phyloP scores from a whole-genome alignment of 2,329 filamentous ascomycete genomes.

The Salinomyces thailandicus region DNA sequence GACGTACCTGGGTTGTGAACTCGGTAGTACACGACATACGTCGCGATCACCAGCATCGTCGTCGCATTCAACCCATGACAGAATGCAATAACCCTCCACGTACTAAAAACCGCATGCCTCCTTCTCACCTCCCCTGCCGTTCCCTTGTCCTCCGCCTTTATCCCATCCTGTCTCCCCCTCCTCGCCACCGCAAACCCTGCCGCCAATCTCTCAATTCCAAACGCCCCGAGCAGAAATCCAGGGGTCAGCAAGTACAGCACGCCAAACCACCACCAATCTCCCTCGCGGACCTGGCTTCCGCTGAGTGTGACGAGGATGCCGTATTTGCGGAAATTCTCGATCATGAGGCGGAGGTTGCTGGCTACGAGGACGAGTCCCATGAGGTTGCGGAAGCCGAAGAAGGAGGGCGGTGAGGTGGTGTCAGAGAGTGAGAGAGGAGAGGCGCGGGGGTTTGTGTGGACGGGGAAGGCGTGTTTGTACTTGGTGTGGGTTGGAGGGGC shows the following conservation, averaged over 20 bases:
- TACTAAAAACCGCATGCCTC: constrained; percentile 26
- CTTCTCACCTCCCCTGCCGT: constrained; percentile 21
- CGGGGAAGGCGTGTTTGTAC: constrained; percentile 85
- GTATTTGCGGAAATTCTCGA: constrained; percentile 97
- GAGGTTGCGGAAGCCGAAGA: constrained; percentile 86
- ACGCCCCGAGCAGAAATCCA: constrained; percentile 81
- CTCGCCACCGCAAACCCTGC: constrained; percentile 65
- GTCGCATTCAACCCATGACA: constrained; percentile 72
- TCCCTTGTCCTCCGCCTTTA: constrained; percentile 37
- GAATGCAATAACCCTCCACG: constrained; percentile 71
- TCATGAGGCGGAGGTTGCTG: constrained; percentile 84
- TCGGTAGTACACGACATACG: constrained; percentile 76
- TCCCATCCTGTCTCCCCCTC: constrained; percentile 45
- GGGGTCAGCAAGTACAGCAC: constrained; percentile 80
- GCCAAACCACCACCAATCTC: constrained; percentile 20
- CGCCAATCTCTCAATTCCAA: constrained; percentile 76
- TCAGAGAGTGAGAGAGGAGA: constrained; percentile 85
- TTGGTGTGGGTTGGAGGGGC: no score
- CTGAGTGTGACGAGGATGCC: constrained; percentile 86
- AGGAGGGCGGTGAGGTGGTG: constrained; percentile 57
- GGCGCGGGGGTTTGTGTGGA: constrained; percentile 60
- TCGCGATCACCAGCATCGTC: constrained; percentile 68
- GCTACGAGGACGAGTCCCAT: constrained; percentile 91
- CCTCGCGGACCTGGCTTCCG: constrained; percentile 38
- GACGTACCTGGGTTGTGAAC: constrained; percentile 62